A percentile compares a stretch with the other conserved stretches of the same genome.
Evolutionary conservation across 163 green algal genomes (phyloP).

Genomic region (Chlorella variabilis): DNA sequence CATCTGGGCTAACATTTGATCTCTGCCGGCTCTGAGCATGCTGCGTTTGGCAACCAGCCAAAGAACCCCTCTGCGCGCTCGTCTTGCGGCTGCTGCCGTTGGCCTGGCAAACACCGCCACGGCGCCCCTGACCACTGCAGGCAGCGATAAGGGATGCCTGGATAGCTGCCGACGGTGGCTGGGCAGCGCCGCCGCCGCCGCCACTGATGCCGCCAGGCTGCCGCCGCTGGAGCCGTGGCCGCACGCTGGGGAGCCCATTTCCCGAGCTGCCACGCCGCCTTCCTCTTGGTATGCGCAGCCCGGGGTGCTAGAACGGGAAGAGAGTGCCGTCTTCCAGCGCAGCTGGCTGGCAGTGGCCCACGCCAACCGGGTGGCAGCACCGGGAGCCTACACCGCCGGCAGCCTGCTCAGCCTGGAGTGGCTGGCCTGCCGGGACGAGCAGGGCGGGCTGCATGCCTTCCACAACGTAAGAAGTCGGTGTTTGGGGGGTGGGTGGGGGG

Average conservation of each 20-base stretch:
- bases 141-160: too few species aligned
- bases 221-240: conserved; percentile 3
- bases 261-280: background rate
- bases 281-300: conserved; percentile 7
- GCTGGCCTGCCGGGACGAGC: conserved; percentile 41
- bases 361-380: background rate
- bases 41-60: too few species aligned
- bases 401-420: conserved; percentile 36
- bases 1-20: too few species aligned
- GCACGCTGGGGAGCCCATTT: background rate
- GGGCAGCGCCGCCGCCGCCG: background rate
- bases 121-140: too few species aligned
- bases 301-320: background rate
- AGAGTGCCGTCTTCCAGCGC: background rate
- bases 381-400: conserved; percentile 45
- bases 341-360: conserved; percentile 23
- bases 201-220: background rate
- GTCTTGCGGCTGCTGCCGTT: too few species aligned
- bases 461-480: conserved; percentile 56
- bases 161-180: too few species aligned
- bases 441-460: conserved; percentile 52
- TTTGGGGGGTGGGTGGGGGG: too few species aligned
- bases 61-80: too few species aligned
- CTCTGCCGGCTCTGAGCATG: too few species aligned
- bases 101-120: too few species aligned